Evolutionary conservation across 2,329 filamentous ascomycete species (phyloP).

Genomic region (Albophoma yamanashiensis): DNA sequence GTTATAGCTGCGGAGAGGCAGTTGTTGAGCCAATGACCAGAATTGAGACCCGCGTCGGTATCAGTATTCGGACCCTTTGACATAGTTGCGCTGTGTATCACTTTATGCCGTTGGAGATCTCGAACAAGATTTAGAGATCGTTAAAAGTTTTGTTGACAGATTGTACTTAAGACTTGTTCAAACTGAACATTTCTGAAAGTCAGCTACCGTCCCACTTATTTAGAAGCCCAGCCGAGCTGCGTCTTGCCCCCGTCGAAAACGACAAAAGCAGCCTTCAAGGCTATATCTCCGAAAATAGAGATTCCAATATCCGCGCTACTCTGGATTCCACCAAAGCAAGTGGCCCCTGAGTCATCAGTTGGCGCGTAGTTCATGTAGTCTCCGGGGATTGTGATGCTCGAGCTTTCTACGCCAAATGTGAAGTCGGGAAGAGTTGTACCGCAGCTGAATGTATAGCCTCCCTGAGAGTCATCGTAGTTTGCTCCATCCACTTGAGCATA

Average conservation of each 20-base stretch:
- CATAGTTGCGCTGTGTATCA: too few species aligned
- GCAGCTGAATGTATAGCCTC: slow-evolving; percentile 30
- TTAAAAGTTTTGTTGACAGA: too few species aligned
- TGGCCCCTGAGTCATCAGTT: slow-evolving; percentile 22
- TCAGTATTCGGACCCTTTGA: too few species aligned
- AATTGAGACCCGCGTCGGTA: too few species aligned
- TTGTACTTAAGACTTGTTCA: too few species aligned
- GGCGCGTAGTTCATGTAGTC: slow-evolving; percentile 40
- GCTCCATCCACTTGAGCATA: slow-evolving; percentile 29
- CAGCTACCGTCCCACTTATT: neutral
- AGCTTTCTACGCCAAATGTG: slow-evolving; percentile 43
- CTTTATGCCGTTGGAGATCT: too few species aligned
- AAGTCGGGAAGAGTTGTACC: slow-evolving; percentile 32
- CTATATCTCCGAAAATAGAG: slow-evolving; percentile 51
- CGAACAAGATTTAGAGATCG: too few species aligned
- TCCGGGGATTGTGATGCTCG: slow-evolving; percentile 44
- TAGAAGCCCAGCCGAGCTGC: slow-evolving; percentile 28
- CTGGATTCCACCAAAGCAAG: slow-evolving; percentile 59
- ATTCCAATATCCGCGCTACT: slow-evolving; percentile 30
- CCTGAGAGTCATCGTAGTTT: slow-evolving; percentile 19
- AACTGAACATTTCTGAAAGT: too few species aligned
- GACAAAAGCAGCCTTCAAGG: slow-evolving; percentile 49
- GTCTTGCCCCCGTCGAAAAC: slow-evolving; percentile 45
- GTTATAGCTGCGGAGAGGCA: too few species aligned
- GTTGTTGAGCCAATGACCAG: too few species aligned